Evolutionary conservation across 148 eudicot species (phyloP), one percentile per base, ranked within the genome.

Genomic region (Dysphania ambrosioides): DNA sequence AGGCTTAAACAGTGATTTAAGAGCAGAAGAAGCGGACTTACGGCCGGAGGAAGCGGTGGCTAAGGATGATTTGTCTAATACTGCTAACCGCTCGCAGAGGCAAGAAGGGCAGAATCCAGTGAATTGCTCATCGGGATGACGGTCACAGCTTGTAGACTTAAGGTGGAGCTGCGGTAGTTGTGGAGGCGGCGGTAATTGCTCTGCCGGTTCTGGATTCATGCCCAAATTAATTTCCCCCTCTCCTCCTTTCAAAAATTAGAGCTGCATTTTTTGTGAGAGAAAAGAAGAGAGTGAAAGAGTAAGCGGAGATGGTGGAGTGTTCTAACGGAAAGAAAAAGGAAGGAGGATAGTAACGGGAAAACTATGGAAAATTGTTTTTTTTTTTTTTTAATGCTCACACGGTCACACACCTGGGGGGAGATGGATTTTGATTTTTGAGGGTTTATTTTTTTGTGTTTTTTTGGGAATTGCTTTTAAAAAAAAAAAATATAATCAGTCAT

Each of bases 41-140:
- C 88, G 84, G 62, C 77, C 80, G 30, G 91, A 65, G 23, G 86
- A 77, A 6, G 88, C 35, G 10, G 92, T 7, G 15, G 82, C 23
- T 9, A 86, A 15, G 47, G 87, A 66, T 53, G 87, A 81, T 11
- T 56, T 80, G 41, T 90, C 98, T 7, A 94, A 72, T 0, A 91
- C 85, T 32, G 81, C 77, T 74, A 94, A 92, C 19, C 98, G 92
- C 55, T 94, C 98, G 73, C 90, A 91, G 56, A 94, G 87, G 81
- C 98, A 94, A 60, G 87, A 86, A 0, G 97, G 97, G 66, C 98
- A 91, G 78, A 94, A 94, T 0, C 98, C 98, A 35, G 93, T 86
- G 83, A 91, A 94, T 13, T 81, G 79, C 73, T 94, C 98, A 40
- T 78, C 80, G 0, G 98, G 92, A 73, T 94, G 98, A n/a, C 88